These are phyloP conservation scores for Camellia lanceoleosa DNA, from an alignment of 148 eudicot species.

Conservation along the genomic window DNA sequence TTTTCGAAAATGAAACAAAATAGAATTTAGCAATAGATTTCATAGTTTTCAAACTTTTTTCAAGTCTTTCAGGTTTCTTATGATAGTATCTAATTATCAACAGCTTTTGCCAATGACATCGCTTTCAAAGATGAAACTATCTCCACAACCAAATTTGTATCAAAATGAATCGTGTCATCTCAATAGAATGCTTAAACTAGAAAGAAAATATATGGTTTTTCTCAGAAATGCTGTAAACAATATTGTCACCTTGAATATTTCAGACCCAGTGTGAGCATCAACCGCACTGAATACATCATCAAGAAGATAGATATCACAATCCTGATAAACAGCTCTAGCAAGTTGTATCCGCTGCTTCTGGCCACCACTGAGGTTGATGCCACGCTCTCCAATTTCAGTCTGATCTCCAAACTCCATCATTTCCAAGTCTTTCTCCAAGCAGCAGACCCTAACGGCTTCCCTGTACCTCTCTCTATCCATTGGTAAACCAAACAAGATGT, in stretches of 20 bases:
- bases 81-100: background rate
- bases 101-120: background rate
- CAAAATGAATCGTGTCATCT: too few species aligned
- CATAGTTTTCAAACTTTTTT: background rate
- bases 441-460: conserved; percentile 64
- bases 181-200: background rate
- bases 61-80: background rate
- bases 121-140: background rate
- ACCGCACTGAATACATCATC: conserved; percentile 94
- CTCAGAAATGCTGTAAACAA: background rate
- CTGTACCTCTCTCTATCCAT: conserved; percentile 60
- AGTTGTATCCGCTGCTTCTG: conserved; percentile 93
- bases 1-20: background rate
- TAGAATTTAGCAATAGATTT: background rate
- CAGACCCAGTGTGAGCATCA: conserved; percentile 96
- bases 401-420: conserved; percentile 96
- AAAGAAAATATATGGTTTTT: background rate
- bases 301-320: conserved; percentile 85
- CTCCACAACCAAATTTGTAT: background rate
- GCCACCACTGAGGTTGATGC: conserved; percentile 93
- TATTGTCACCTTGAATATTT: conserved; percentile 69
- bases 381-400: conserved; percentile 98
- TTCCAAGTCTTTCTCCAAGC: conserved; percentile 79
- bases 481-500: conserved; percentile 82
- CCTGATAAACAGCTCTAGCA: conserved; percentile 95